Conservation (phyloP, 202 grass and related monocot genomes). For the Zizania palustris region DNA sequence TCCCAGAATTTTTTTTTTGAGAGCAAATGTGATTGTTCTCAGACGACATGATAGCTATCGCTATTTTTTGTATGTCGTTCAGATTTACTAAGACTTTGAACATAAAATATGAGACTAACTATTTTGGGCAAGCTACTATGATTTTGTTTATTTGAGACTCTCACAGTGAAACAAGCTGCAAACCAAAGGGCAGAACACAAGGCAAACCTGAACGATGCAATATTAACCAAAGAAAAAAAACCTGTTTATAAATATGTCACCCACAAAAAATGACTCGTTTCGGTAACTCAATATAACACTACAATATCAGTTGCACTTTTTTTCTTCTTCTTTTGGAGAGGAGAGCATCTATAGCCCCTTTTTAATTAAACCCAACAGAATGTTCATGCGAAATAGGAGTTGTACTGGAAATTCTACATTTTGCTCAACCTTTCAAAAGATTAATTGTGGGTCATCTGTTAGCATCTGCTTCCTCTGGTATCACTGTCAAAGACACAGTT, state of each 20-base stretch:
- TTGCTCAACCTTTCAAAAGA: slow-evolving; percentile 23
- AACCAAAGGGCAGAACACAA: not conserved
- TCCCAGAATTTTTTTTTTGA: not conserved
- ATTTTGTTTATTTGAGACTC: not conserved
- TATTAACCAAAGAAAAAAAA: slow-evolving; percentile 3
- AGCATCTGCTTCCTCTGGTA: slow-evolving; percentile 68
- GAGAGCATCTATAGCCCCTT: not conserved
- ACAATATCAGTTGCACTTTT: slow-evolving; percentile 1
- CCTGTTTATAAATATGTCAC: not conserved
- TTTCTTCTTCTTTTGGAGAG: not conserved
- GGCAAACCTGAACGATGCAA: not conserved
- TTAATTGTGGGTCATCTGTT: slow-evolving; percentile 47
- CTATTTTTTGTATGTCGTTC: not conserved
- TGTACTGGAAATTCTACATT: slow-evolving; percentile 5
- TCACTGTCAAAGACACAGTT: slow-evolving; percentile 56
- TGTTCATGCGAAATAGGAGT: slow-evolving; percentile 13
- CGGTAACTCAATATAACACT: slow-evolving; percentile 5
- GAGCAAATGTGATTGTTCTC: not conserved
- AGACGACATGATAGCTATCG: not conserved
- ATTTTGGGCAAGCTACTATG: not conserved
- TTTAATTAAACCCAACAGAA: slow-evolving; percentile 27
- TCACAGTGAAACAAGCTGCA: not conserved
- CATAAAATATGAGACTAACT: not conserved
- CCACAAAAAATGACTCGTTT: not conserved
- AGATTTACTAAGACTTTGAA: not conserved